Conservation (phyloP, 495 filamentous ascomycete genomes). For the Xylaria grammica region DNA sequence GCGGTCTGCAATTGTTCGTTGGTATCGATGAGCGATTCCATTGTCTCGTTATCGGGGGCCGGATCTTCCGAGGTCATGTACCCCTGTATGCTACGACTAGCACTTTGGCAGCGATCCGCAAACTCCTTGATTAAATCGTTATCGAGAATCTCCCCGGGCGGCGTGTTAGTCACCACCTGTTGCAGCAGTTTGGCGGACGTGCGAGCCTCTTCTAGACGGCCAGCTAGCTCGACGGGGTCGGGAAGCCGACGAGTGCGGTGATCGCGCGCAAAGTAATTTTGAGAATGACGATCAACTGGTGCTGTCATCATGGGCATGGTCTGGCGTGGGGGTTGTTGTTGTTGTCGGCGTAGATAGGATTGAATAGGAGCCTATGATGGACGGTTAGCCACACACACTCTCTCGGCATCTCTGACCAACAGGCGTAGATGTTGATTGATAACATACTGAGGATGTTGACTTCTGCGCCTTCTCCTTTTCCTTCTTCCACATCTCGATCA, state of each 20-base stretch:
- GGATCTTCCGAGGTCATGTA: conserved; percentile 84
- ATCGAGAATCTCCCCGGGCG: conserved; percentile 70
- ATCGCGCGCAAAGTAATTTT: conserved; percentile 49
- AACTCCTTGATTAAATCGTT: conserved; percentile 95
- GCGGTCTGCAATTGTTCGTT: conserved; percentile 85
- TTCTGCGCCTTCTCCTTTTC: conserved; percentile 71
- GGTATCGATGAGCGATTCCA: conserved; percentile 90
- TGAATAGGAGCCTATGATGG: conserved; percentile 11
- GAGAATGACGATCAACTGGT: conserved; percentile 34
- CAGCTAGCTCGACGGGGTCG: conserved; percentile 76
- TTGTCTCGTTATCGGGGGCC: conserved; percentile 86
- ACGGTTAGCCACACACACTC: conserved; percentile 2
- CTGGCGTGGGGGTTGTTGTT: conserved; percentile 9
- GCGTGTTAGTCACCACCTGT: conserved; percentile 85
- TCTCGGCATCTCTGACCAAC: neutral
- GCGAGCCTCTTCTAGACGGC: conserved; percentile 84
- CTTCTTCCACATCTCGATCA: conserved; percentile 87
- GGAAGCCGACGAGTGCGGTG: conserved; percentile 63
- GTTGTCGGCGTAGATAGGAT: conserved; percentile 22
- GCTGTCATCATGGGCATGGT: conserved; percentile 17
- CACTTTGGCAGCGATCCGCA: conserved; percentile 80
- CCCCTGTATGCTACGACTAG: conserved; percentile 75
- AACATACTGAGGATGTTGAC: conserved; percentile 25
- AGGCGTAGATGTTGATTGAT: neutral
- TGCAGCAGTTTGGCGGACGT: conserved; percentile 88